Conservation (phyloP, 2,329 filamentous ascomycete species). For the Ceratocystis albifundus region DNA sequence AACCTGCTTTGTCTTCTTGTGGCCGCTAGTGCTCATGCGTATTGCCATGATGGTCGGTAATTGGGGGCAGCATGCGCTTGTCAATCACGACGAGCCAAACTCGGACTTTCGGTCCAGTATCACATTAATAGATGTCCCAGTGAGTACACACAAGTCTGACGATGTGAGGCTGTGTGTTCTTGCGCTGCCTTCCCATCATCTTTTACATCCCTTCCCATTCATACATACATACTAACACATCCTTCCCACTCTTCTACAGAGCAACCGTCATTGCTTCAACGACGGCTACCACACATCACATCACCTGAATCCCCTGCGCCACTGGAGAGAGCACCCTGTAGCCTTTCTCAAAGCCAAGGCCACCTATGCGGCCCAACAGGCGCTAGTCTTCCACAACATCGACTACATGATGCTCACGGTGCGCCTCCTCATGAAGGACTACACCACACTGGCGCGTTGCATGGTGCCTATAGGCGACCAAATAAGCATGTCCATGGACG, state of each 20-base stretch:
- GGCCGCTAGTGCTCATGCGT: constrained; percentile 56
- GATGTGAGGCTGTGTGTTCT: background rate
- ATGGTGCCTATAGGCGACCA: constrained; percentile 65
- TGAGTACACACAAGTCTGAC: constrained; percentile 34
- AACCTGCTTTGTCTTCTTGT: constrained; percentile 51
- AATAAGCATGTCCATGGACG: constrained; percentile 51
- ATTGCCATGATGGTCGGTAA: constrained; percentile 70
- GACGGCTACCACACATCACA: constrained; percentile 75
- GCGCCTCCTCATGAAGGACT: constrained; percentile 57
- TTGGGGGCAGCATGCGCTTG: constrained; percentile 74
- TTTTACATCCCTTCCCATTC: background rate
- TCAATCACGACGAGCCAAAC: constrained; percentile 61
- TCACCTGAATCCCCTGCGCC: constrained; percentile 63
- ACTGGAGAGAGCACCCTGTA: constrained; percentile 70
- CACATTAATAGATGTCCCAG: constrained; percentile 65
- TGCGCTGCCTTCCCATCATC: background rate
- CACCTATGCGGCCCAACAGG: constrained; percentile 53
- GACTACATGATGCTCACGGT: constrained; percentile 69
- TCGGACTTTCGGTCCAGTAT: constrained; percentile 71
- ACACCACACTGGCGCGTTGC: constrained; percentile 54
- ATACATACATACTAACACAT: background rate
- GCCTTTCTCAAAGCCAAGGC: constrained; percentile 60
- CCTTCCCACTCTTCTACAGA: constrained; percentile 37
- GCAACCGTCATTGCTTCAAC: constrained; percentile 72
- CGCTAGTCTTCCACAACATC: constrained; percentile 69